phyloP scores from a whole-genome alignment of 164 flowering plant species.

The Taxillus chinensis region DNA sequence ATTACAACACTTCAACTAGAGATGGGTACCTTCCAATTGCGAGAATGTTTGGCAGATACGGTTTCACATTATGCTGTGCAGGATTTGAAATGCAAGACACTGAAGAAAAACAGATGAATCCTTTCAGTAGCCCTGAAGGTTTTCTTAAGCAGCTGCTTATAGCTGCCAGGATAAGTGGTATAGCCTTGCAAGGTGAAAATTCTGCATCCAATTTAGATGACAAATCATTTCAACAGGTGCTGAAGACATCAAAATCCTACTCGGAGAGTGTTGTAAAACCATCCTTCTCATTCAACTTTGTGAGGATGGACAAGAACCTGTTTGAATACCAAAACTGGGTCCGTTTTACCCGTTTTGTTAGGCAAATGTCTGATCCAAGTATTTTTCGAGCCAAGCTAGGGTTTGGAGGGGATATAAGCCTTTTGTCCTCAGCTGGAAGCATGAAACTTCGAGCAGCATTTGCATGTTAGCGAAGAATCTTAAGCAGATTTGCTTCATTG shows the following conservation, averaged over 20 bases:
- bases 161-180: slow-evolving; percentile 31
- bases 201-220: slow-evolving; percentile 28
- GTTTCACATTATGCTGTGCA: slow-evolving; percentile 40
- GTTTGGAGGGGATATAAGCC: slow-evolving; percentile 15
- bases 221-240: slow-evolving; percentile 39
- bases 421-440: slow-evolving; percentile 15
- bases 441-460: slow-evolving; percentile 20
- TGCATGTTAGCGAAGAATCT: slow-evolving; percentile 12
- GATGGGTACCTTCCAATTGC: slow-evolving; percentile 65
- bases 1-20: slow-evolving; percentile 10
- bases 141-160: slow-evolving; percentile 35
- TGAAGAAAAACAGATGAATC: slow-evolving; percentile 29
- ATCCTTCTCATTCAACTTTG: slow-evolving; percentile 48
- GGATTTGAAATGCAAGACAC: slow-evolving; percentile 47
- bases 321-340: slow-evolving; percentile 42
- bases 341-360: slow-evolving; percentile 48
- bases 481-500: no score
- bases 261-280: slow-evolving; percentile 28
- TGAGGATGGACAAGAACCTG: slow-evolving; percentile 52
- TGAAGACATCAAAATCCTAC: slow-evolving; percentile 37
- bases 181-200: slow-evolving; percentile 54
- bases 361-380: slow-evolving; percentile 38
- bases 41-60: slow-evolving; percentile 48
- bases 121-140: slow-evolving; percentile 50
- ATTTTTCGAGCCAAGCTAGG: slow-evolving; percentile 40